These are phyloP conservation scores for Amylostereum areolatum DNA, from an alignment of 1,284 basidiomycete genomes.

Conservation along the genomic window DNA sequence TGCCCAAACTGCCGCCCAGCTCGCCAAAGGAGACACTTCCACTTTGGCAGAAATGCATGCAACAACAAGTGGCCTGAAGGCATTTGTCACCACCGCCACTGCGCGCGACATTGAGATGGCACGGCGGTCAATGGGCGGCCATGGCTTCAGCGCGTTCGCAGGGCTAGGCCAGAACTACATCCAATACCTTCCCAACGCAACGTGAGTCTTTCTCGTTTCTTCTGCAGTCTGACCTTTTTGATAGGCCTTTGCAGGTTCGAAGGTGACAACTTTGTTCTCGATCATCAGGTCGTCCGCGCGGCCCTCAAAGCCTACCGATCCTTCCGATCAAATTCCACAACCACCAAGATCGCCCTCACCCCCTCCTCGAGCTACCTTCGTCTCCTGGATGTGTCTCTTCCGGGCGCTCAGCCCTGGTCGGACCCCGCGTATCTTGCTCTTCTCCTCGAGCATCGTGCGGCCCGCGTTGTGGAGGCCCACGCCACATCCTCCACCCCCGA, in stretches of 20 bases:
- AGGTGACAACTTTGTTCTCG: constrained; percentile 74
- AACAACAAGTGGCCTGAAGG: constrained; percentile 66
- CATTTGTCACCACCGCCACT: constrained; percentile 46
- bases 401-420: constrained; percentile 24
- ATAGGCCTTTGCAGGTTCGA: constrained; percentile 43
- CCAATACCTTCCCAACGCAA: constrained; percentile 58
- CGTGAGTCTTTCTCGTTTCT: constrained; percentile 32
- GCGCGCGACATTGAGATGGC: constrained; percentile 63
- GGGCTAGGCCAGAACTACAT: constrained; percentile 64
- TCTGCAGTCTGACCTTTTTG: not conserved
- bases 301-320: constrained; percentile 53
- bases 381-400: constrained; percentile 27
- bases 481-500: constrained; percentile 37
- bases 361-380: constrained; percentile 51
- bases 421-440: constrained; percentile 34
- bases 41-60: constrained; percentile 69
- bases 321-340: constrained; percentile 21
- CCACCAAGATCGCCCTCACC: constrained; percentile 26
- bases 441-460: constrained; percentile 59
- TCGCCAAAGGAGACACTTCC: constrained; percentile 52
- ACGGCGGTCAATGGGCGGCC: constrained; percentile 71
- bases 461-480: constrained; percentile 46
- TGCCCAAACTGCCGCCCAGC: constrained; percentile 37
- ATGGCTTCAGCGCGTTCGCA: constrained; percentile 68
- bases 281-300: constrained; percentile 66